These are phyloP conservation scores for Talaromyces wortmannii DNA, from an alignment of 495 filamentous ascomycete genomes.

Conservation along the genomic window DNA sequence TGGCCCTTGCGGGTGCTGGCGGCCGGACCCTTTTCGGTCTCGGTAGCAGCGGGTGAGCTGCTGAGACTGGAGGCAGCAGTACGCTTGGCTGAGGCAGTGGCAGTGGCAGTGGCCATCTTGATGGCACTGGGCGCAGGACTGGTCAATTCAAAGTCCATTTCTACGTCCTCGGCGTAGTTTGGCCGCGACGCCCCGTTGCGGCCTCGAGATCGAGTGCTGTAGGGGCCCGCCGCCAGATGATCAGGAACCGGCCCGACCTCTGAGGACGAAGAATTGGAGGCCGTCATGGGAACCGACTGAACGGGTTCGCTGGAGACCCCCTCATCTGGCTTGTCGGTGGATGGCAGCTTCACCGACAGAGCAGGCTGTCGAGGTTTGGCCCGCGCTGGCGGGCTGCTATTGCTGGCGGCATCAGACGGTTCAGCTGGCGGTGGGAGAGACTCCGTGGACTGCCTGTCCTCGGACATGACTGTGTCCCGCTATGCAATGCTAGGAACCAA, in stretches of 20 bases:
- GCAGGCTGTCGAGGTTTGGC: slow-evolving; percentile 18
- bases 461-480: slow-evolving; percentile 3
- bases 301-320: slow-evolving; percentile 21
- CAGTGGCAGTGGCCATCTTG: slow-evolving; percentile 35
- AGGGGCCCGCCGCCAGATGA: slow-evolving; percentile 52
- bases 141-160: slow-evolving; percentile 65
- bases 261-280: slow-evolving; percentile 35
- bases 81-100: slow-evolving; percentile 1
- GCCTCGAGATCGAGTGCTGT: slow-evolving; percentile 94
- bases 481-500: not conserved
- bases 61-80: slow-evolving; percentile 19
- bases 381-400: slow-evolving; percentile 3
- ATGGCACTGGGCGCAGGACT: slow-evolving; percentile 18
- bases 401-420: slow-evolving; percentile 2
- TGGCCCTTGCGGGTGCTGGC: slow-evolving; percentile 37
- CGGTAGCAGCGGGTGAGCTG: slow-evolving; percentile 22
- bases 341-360: slow-evolving; percentile 15
- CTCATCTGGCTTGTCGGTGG: slow-evolving; percentile 15
- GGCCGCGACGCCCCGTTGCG: slow-evolving; percentile 71
- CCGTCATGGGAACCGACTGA: slow-evolving; percentile 43
- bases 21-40: slow-evolving; percentile 35
- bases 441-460: slow-evolving; percentile 6
- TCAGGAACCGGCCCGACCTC: slow-evolving; percentile 30
- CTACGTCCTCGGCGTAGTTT: slow-evolving; percentile 96
- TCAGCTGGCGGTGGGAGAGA: slow-evolving; percentile 2